A percentile compares a stretch with the other conserved stretches of the same genome.
Evolutionary conservation across 305 asterid genomes (phyloP).

Genomic region (Solanum hybrid): DNA sequence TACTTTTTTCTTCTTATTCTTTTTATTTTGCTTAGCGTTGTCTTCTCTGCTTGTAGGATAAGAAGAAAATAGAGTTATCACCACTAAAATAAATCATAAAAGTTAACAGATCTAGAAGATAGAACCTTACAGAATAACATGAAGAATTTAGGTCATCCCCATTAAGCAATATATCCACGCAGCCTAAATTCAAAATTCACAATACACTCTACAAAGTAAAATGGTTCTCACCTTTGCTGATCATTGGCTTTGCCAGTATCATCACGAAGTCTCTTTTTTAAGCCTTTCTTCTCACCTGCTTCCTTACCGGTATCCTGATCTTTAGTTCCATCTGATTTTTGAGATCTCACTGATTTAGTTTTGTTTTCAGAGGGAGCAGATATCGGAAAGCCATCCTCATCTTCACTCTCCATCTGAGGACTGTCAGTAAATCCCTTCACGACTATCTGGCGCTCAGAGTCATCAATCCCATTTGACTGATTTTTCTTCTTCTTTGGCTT

Average conservation of each 20-base stretch:
- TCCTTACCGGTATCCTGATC: slow-evolving; percentile 17
- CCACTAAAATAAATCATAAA: neutral
- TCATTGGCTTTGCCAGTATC: slow-evolving; percentile 31
- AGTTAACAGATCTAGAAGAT: neutral
- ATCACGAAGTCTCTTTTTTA: slow-evolving; percentile 45
- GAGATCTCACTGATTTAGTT: slow-evolving; percentile 19
- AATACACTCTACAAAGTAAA: neutral
- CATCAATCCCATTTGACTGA: slow-evolving; percentile 20
- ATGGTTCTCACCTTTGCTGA: slow-evolving; percentile 32
- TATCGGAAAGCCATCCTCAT: slow-evolving; percentile 85
- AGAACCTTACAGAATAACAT: neutral
- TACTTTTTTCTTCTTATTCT: slow-evolving; percentile 51
- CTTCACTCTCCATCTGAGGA: slow-evolving; percentile 67
- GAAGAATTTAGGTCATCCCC: neutral
- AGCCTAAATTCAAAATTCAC: neutral
- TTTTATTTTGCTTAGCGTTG: slow-evolving; percentile 42
- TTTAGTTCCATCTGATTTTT: slow-evolving; percentile 13
- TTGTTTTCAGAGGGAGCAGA: slow-evolving; percentile 22
- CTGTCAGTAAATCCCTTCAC: slow-evolving; percentile 19
- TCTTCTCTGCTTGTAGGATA: slow-evolving; percentile 9
- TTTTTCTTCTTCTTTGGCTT: slow-evolving; percentile 48
- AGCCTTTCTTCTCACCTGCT: slow-evolving; percentile 21
- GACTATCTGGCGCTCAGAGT: slow-evolving; percentile 36
- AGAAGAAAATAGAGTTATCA: neutral
- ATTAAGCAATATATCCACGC: neutral